Evolutionary conservation across 306 rosid genomes (phyloP).

Genomic region (Cucumis cinereus): DNA sequence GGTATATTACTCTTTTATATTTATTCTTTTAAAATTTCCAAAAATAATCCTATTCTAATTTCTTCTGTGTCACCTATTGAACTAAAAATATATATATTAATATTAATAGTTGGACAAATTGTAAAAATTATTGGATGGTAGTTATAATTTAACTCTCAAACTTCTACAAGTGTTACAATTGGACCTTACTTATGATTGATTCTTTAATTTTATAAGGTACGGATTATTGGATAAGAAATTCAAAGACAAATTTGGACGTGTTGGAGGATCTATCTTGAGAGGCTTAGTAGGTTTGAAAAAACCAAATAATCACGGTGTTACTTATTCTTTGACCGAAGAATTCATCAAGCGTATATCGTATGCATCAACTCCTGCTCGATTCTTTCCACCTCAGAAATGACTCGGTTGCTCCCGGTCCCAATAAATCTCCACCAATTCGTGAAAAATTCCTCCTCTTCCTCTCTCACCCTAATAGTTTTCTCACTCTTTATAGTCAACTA

Average conservation of each 20-base stretch:
- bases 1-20: conserved; percentile 16
- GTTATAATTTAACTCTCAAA: no score
- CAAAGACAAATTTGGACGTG: conserved; percentile 46
- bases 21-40: no score
- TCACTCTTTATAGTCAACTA: background rate
- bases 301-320: conserved; percentile 62
- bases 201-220: conserved; percentile 25
- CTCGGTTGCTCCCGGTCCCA: conserved; percentile 11
- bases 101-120: no score
- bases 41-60: no score
- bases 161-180: no score
- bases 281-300: conserved; percentile 54
- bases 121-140: no score
- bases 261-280: conserved; percentile 37
- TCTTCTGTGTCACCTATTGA: no score
- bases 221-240: conserved; percentile 62
- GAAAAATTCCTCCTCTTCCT: conserved; percentile 17
- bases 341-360: conserved; percentile 55
- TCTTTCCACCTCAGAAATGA: conserved; percentile 30
- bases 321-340: conserved; percentile 67
- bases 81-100: no score
- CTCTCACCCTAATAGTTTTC: no score
- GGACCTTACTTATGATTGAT: background rate
- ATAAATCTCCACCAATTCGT: conserved; percentile 28
- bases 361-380: conserved; percentile 57